Conservation (phyloP, 1,284 basidiomycete species). For the Fomitiporia mediterranea region DNA sequence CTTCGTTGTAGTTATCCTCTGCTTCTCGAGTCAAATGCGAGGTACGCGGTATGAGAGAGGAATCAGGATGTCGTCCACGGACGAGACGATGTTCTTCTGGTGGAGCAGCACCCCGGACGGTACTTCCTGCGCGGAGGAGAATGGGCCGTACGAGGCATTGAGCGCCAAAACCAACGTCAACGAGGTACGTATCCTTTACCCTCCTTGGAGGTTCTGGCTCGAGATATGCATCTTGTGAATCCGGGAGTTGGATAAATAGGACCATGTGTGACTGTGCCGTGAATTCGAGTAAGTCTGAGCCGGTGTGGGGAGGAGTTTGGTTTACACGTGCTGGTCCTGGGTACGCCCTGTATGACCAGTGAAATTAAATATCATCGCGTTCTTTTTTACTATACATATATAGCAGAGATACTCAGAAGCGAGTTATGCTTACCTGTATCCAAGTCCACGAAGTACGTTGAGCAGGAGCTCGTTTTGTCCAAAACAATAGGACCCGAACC, state of each 20-base stretch:
- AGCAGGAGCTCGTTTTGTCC: constrained; percentile 20
- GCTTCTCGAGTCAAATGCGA: background rate
- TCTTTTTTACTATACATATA: no score
- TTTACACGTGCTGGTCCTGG: no score
- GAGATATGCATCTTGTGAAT: background rate
- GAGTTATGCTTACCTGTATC: constrained; percentile 13
- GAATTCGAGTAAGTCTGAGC: background rate
- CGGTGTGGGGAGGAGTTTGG: no score
- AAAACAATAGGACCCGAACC: constrained; percentile 19
- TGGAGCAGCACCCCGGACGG: constrained; percentile 12
- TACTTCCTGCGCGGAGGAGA: constrained; percentile 10
- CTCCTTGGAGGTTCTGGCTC: background rate
- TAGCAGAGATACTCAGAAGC: no score
- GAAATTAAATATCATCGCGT: no score
- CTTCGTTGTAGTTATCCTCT: no score
- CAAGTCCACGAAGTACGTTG: constrained; percentile 18
- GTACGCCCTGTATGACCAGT: no score
- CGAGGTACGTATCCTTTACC: constrained; percentile 15
- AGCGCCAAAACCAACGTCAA: constrained; percentile 23
- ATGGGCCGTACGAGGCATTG: constrained; percentile 16
- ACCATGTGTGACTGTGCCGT: constrained; percentile 19
- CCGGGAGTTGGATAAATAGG: constrained; percentile 13
- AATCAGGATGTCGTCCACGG: constrained; percentile 11
- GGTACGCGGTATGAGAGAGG: constrained; percentile 4
- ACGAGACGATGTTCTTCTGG: constrained; percentile 18